These are phyloP conservation scores for Gyrodon lividus DNA, from an alignment of 768 basidiomycete genomes.

Conservation along the genomic window DNA sequence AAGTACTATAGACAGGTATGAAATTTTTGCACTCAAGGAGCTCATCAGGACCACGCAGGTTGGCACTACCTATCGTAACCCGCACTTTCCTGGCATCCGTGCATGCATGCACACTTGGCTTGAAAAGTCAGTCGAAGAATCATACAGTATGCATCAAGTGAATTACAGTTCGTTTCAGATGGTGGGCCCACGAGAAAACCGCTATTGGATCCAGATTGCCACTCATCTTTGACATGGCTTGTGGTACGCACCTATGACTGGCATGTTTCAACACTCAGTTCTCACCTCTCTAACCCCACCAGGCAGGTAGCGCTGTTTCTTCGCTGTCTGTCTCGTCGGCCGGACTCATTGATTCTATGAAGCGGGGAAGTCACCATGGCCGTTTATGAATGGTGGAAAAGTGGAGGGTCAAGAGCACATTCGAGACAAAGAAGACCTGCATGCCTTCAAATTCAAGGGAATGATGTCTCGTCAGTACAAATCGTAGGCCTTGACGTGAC, in stretches of 20 bases:
- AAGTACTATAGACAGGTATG: slow-evolving; percentile 32
- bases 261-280: neutral
- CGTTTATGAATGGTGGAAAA: slow-evolving; percentile 59
- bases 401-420: slow-evolving; percentile 28
- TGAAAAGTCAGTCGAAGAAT: slow-evolving; percentile 38
- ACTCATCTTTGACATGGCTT: slow-evolving; percentile 30
- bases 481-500: neutral
- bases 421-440: slow-evolving; percentile 9
- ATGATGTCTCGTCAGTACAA: neutral
- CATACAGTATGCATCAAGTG: neutral
- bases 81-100: slow-evolving; percentile 67
- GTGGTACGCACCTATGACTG: slow-evolving; percentile 23
- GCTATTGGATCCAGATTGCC: slow-evolving; percentile 14
- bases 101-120: slow-evolving; percentile 54
- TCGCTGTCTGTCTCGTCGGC: slow-evolving; percentile 23
- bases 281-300: neutral
- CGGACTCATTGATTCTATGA: neutral
- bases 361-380: slow-evolving; percentile 68
- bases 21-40: neutral
- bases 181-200: slow-evolving; percentile 23
- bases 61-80: slow-evolving; percentile 68
- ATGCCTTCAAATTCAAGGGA: neutral
- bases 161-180: slow-evolving; percentile 19
- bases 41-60: slow-evolving; percentile 34
- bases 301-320: slow-evolving; percentile 24